Evolutionary conservation across 2,329 filamentous ascomycete species (phyloP).

Genomic region (Diaporthe batatas): DNA sequence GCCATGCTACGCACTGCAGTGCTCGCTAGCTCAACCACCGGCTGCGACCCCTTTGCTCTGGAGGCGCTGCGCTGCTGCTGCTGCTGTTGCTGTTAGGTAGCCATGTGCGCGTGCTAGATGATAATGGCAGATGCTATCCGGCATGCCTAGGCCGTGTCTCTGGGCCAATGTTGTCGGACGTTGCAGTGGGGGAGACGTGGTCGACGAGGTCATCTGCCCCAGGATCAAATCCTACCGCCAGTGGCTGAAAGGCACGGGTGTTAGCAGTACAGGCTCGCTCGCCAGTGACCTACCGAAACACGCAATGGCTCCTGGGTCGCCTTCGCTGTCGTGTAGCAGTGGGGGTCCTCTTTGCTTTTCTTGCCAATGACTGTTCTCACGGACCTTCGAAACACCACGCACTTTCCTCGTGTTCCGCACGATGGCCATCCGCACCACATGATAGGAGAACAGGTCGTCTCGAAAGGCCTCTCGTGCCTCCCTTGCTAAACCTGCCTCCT

Average conservation of each 20-base stretch:
- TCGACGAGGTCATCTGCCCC: slow-evolving; percentile 41
- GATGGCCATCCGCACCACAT: slow-evolving; percentile 11
- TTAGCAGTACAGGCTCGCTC: neutral
- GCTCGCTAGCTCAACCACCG: neutral
- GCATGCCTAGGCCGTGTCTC: slow-evolving; percentile 33
- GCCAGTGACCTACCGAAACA: slow-evolving; percentile 38
- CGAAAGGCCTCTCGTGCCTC: neutral
- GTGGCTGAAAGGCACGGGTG: slow-evolving; percentile 38
- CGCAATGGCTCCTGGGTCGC: slow-evolving; percentile 19
- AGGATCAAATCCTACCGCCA: slow-evolving; percentile 36
- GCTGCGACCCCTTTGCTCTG: slow-evolving; percentile 4
- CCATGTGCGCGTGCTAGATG: slow-evolving; percentile 35
- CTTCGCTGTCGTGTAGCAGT: slow-evolving; percentile 25
- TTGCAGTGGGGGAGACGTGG: slow-evolving; percentile 35
- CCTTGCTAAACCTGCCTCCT: slow-evolving; percentile 17
- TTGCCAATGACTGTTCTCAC: slow-evolving; percentile 20
- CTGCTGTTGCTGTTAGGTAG: slow-evolving; percentile 27
- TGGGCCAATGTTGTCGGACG: slow-evolving; percentile 36
- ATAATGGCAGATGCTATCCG: slow-evolving; percentile 28
- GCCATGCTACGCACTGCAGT: slow-evolving; percentile 4
- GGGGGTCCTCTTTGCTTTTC: slow-evolving; percentile 10
- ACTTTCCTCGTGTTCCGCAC: slow-evolving; percentile 20
- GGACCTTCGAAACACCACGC: slow-evolving; percentile 29
- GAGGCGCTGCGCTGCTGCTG: neutral
- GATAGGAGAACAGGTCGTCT: slow-evolving; percentile 8